Conservation (phyloP, 805 yeast genomes). For the Kluyveromyces nonfermentans region DNA sequence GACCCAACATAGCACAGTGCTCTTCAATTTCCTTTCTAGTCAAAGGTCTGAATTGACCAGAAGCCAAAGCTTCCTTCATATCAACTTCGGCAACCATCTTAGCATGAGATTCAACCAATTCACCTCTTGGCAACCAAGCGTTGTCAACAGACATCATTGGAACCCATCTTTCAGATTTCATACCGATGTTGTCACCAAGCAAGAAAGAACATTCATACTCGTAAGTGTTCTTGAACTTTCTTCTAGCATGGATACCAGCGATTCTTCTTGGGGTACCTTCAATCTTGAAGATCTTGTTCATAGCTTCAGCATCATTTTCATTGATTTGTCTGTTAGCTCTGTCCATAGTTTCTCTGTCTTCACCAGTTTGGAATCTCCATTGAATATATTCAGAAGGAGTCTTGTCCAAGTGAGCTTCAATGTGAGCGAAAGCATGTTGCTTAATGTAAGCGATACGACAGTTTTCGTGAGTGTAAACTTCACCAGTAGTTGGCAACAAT, state of each 20-base stretch:
- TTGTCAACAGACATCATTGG: slow-evolving; percentile 99
- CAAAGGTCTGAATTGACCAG: slow-evolving; percentile 99
- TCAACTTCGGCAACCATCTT: slow-evolving; percentile 99
- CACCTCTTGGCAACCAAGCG: slow-evolving; percentile 99
- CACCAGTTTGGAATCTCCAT: slow-evolving; percentile 99
- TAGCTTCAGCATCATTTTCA: slow-evolving; percentile 93
- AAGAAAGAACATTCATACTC: slow-evolving; percentile 98
- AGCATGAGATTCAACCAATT: slow-evolving; percentile 91
- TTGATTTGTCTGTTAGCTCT: slow-evolving; percentile 98
- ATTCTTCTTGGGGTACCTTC: slow-evolving; percentile 99
- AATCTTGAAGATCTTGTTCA: slow-evolving; percentile 99
- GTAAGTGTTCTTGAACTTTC: slow-evolving; percentile 99
- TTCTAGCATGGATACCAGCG: slow-evolving; percentile 86
- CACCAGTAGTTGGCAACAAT: slow-evolving; percentile 96
- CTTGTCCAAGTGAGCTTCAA: slow-evolving; percentile 96
- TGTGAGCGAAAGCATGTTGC: slow-evolving; percentile 99
- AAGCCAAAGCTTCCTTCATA: slow-evolving; percentile 99
- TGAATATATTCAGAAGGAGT: slow-evolving; percentile 99
- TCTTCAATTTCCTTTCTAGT: slow-evolving; percentile 99
- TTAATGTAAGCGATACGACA: slow-evolving; percentile 99
- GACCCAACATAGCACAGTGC: slow-evolving; percentile 97
- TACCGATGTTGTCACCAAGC: slow-evolving; percentile 97
- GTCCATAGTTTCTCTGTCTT: slow-evolving; percentile 99
- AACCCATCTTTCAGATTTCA: slow-evolving; percentile 99
- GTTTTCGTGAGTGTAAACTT: slow-evolving; percentile 98